Base-by-base conservation (phyloP, 495 filamentous ascomycete genomes). In the Talaromyces proteolyticus region DNA sequence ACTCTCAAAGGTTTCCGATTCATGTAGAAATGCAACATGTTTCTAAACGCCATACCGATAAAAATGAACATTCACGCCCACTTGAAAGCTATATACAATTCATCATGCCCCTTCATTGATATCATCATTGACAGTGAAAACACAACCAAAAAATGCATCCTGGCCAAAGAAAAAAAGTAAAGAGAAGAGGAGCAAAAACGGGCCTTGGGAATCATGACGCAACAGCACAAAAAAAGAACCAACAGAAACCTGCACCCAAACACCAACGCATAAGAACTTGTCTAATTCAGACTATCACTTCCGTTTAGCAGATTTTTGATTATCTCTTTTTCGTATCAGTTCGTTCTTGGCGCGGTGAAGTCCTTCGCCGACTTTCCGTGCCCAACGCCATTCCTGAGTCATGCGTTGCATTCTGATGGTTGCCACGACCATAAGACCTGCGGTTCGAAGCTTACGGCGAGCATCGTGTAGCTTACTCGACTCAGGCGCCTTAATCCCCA, bases 401-500 rank as follows among this genome's bases (percentile, higher is more conserved):
- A 79, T 66, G 49, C 58, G 65, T 55, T 72, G 63, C 79, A 86
- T 84, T 38, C 80, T 59, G 14, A 76, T 68, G 25, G 62, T 55
- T 4, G 80, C 82, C 24, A 78, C 58, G n/a, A 86, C 73, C 51
- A 73, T 64, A 2, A 70, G 67, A 6, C 73, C 70, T 16, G 77
- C 78, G 16, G 68, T 66, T 48, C 72, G 71, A 16, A 86, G 45
- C 43, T 74, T 75, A 45, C 62, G 68, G 18, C 57, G 65, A n/a
- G 72, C 66, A 12, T 56, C 60, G 16, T 66, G 62, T 20, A 56
- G 24, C 29, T 65, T 46, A 10, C 45, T 53, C 29, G 58, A 59
- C 41, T 70, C 64, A 14, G 61, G 62, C 36, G 68, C 44, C 49
- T 75, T 76, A 57, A 88, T 78, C 44, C 86, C 84, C 76, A 95